These are phyloP conservation scores for Ophiostoma sp. DNA, from an alignment of 2,329 filamentous ascomycete genomes.

Conservation along the genomic window DNA sequence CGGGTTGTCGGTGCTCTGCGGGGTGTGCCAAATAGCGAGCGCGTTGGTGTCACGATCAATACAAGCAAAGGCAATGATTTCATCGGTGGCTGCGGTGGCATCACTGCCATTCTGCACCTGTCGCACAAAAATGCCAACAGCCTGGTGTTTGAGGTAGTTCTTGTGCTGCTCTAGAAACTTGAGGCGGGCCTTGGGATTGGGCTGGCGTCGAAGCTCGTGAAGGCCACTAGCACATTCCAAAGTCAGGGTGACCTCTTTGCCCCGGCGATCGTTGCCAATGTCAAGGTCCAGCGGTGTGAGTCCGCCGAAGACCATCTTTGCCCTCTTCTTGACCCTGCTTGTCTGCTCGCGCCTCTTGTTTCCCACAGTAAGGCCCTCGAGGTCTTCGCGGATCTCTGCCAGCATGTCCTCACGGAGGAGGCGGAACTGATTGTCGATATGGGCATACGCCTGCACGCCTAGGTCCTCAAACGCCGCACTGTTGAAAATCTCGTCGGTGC, in stretches of 20 bases:
- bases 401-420: constrained; percentile 68
- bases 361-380: constrained; percentile 44
- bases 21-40: constrained; percentile 33
- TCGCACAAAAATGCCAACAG: constrained; percentile 56
- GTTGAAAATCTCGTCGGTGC: constrained; percentile 45
- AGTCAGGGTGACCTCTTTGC: constrained; percentile 37
- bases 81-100: constrained; percentile 25
- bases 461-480: constrained; percentile 25
- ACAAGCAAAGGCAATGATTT: constrained; percentile 56
- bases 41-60: constrained; percentile 48
- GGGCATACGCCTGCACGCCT: constrained; percentile 40
- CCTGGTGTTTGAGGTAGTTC: constrained; percentile 52
- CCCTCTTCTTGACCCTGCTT: constrained; percentile 25
- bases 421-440: constrained; percentile 68
- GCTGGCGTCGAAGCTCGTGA: constrained; percentile 37
- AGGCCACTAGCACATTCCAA: constrained; percentile 43
- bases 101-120: constrained; percentile 13
- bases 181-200: constrained; percentile 33
- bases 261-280: constrained; percentile 31
- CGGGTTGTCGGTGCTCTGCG: background rate
- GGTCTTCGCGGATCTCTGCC: constrained; percentile 57
- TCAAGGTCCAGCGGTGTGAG: constrained; percentile 40
- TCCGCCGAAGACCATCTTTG: constrained; percentile 35
- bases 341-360: constrained; percentile 40
- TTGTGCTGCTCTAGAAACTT: constrained; percentile 44